A percentile compares a stretch with the other conserved stretches of the same genome.
These are phyloP conservation scores for Aethionema arabicum DNA, from an alignment of 345 rosid genomes.

Conservation along the genomic window DNA sequence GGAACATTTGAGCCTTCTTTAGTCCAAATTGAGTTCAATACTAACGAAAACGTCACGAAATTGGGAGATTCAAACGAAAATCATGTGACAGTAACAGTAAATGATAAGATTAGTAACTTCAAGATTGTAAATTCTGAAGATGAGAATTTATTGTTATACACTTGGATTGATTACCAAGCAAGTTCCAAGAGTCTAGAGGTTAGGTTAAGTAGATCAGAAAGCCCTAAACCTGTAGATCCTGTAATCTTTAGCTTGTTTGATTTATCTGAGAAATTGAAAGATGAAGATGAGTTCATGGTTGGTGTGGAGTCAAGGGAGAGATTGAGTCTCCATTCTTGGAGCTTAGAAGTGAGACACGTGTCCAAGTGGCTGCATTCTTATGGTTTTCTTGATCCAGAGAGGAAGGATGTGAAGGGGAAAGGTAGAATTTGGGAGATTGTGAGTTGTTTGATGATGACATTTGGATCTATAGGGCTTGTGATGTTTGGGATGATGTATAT, in stretches of 20 bases:
- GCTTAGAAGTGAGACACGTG: constrained; percentile 45
- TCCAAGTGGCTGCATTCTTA: constrained; percentile 62
- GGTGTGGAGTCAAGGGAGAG: constrained; percentile 64
- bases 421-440: constrained; percentile 51
- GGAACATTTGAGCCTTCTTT: constrained; percentile 32
- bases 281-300: constrained; percentile 45
- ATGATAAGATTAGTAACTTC: constrained; percentile 47
- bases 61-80: constrained; percentile 46
- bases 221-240: constrained; percentile 46
- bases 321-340: constrained; percentile 65
- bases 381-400: constrained; percentile 44
- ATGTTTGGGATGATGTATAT: constrained; percentile 57
- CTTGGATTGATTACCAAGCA: constrained; percentile 71
- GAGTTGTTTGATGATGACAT: constrained; percentile 58
- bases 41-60: constrained; percentile 33
- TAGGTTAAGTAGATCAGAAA: constrained; percentile 49
- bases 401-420: constrained; percentile 40
- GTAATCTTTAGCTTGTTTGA: constrained; percentile 46
- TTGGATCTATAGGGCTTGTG: constrained; percentile 67
- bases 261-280: constrained; percentile 50
- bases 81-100: constrained; percentile 51
- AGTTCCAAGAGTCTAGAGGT: constrained; percentile 63
- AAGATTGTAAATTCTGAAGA: constrained; percentile 40
- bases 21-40: constrained; percentile 51
- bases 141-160: constrained; percentile 38